A percentile compares a stretch with the other conserved stretches of the same genome.
Evolutionary conservation across 2,329 filamentous ascomycete species (phyloP).

Genomic region (Neofusicoccum sp.): DNA sequence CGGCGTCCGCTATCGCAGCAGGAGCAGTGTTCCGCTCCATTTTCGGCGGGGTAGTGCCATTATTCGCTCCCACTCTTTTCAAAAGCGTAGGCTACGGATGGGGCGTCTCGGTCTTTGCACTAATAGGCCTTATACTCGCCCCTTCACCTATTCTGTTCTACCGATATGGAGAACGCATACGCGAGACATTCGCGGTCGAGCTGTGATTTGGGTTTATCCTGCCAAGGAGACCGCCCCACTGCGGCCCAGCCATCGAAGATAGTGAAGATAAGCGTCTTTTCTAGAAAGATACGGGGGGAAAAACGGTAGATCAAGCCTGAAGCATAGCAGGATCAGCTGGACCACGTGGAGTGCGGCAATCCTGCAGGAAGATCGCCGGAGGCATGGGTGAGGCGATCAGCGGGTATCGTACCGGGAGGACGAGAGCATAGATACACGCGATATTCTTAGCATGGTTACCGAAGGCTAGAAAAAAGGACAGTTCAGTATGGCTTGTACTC

Average conservation of each 20-base stretch:
- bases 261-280: neutral
- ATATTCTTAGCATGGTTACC: too few relatives aligned
- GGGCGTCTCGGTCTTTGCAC: slow-evolving; percentile 51
- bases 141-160: slow-evolving; percentile 53
- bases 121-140: slow-evolving; percentile 44
- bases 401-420: too few relatives aligned
- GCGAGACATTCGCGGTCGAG: slow-evolving; percentile 42
- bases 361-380: neutral
- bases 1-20: slow-evolving; percentile 51
- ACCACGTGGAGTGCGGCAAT: neutral
- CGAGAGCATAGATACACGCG: too few relatives aligned
- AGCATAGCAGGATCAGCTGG: neutral
- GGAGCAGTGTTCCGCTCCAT: slow-evolving; percentile 48
- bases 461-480: neutral
- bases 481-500: too few relatives aligned
- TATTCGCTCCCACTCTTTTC: slow-evolving; percentile 46
- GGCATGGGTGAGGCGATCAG: neutral
- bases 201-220: slow-evolving; percentile 24
- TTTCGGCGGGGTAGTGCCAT: slow-evolving; percentile 47
- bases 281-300: neutral
- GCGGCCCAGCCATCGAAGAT: neutral
- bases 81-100: slow-evolving; percentile 49
- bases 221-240: neutral
- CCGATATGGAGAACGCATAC: slow-evolving; percentile 45
- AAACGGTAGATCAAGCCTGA: neutral